Conservation (phyloP, 73 alveolate species). For the Paramecium caudatum region DNA sequence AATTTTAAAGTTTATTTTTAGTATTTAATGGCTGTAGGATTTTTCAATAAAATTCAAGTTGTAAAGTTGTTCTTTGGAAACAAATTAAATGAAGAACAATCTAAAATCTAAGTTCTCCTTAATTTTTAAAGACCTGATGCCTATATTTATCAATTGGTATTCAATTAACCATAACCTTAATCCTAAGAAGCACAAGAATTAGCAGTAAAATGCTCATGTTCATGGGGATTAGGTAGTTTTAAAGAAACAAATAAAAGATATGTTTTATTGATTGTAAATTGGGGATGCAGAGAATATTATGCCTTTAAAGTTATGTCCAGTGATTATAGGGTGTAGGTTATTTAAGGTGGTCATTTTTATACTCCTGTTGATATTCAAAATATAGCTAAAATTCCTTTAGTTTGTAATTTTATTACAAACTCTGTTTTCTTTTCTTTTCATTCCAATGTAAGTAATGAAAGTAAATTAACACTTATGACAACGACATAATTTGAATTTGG, state of each 20-base stretch:
- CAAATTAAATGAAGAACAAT: conserved; percentile 47
- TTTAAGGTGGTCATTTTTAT: conserved; percentile 63
- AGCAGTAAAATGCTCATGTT: not conserved
- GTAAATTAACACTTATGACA: not conserved
- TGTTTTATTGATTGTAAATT: conserved; percentile 38
- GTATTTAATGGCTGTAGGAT: conserved; percentile 50
- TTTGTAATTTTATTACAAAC: conserved; percentile 23
- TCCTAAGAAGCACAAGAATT: not conserved
- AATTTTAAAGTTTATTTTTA: not conserved
- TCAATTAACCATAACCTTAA: conserved; percentile 32
- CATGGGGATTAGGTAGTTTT: conserved; percentile 66
- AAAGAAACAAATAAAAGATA: conserved; percentile 61
- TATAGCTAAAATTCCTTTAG: not conserved
- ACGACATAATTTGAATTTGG: conserved; percentile 60
- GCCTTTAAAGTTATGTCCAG: conserved; percentile 65
- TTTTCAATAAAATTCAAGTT: conserved; percentile 9
- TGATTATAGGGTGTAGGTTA: conserved; percentile 23
- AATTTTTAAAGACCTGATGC: conserved; percentile 64
- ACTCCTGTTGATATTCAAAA: not conserved
- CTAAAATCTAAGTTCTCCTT: conserved; percentile 21
- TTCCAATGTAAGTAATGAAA: not conserved
- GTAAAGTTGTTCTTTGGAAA: conserved; percentile 44
- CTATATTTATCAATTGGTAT: conserved; percentile 14
- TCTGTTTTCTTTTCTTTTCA: conserved; percentile 34
- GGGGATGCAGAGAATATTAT: conserved; percentile 70